Evolutionary conservation across 2,329 filamentous ascomycete species (phyloP), one percentile per base, ranked within the genome.

Genomic region (Ophiocordyceps polyrhachis-furcata): DNA sequence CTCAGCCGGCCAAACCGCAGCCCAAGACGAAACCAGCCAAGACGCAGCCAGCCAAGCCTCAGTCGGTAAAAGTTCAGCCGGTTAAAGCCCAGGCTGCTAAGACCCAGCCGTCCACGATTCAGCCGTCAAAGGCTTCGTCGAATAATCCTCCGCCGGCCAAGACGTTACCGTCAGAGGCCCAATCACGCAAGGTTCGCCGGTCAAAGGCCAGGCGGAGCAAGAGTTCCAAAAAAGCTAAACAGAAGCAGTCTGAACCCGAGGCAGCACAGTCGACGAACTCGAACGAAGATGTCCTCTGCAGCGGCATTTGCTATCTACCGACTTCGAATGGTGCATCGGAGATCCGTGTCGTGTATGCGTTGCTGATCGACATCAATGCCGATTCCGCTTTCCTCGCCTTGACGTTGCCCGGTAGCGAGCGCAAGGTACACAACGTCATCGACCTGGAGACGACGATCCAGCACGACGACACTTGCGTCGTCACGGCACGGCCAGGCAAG

Each of bases 351-450:
- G 13, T 7, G 13, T 37, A n/a, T n/a, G 15, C 38, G 6, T 11
- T 21, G 38, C 17, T 40, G n/a, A 21, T 40, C 20, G 15, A 12
- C 29, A 8, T 31, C 45, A n/a, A 23, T 25, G 43, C 46, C 5
- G 49, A 48, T 9, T 40, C 49, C 11, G 56, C 49, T 2, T 46
- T 47, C 4, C 46, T 59, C 4, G 43, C 49, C 1, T 40, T 61
- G 21, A 45, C 46, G 1, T 46, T 41, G 3, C 31, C 46, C 4
- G 42, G 32, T 5, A 46, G 54, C 41, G 43, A 48, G 0, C n/a
- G 47, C 4, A 43, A 45, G 12, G 19, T 46, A 5, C 49, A 56
- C 14, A 37, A 52, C 28, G 50, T 56, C 5, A 42, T 56, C 1
- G 48, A 55, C 4, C 51, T 7, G 44, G 50, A 23, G 49, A 47